Evolutionary conservation across 305 asterid species (phyloP), one percentile per base, ranked within the genome.

Genomic region (Fraxinus sp.): DNA sequence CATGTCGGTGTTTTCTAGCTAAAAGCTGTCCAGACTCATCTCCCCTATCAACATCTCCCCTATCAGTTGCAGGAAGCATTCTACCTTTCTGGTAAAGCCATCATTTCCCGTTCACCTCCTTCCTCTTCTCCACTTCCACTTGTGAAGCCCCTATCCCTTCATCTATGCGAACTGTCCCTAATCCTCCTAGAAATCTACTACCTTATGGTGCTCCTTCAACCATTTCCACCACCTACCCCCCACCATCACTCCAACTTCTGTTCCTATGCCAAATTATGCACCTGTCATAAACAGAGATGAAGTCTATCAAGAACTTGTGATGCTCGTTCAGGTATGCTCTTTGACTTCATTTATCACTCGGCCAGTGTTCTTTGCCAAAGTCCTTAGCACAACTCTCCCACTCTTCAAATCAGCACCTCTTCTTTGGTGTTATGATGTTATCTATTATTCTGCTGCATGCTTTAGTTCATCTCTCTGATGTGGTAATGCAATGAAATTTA

Each of bases 271-370:
- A 30, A 88, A 81, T 79, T 81, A 86, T 80, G 88, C 81, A 49
- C 88, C 95, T 39, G 71, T 85, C 49, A 80, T 91, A 18, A 91
- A 83, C 89, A 88, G 91, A 90, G 97, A 93, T 30, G 91, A 89
- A 82, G 85, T 95, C 82, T 89, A 89, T 68, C 93, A 93, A 83
- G 93, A 94, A 70, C 95, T 95, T 84, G 88, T 88, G 81, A 78
- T 84, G 76, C 95, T 95, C 70, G 88, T 93, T 86, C 97, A 93
- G 98, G 98, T 94, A 86, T 74, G 82, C 78, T 5, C 7, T 22
- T 22, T 24, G 33, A 32, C 72, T 80, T 84, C 18, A 44, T 28
- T 57, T 64, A 33, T 14, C 78, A 41, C 64, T 74, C 79, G 73
- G 32, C 30, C 36, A 28, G 79, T 73, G 33, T 74, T 55, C 52